Base-by-base conservation (phyloP, 768 basidiomycete species). In the Xerocomus brunneocitrinus region DNA sequence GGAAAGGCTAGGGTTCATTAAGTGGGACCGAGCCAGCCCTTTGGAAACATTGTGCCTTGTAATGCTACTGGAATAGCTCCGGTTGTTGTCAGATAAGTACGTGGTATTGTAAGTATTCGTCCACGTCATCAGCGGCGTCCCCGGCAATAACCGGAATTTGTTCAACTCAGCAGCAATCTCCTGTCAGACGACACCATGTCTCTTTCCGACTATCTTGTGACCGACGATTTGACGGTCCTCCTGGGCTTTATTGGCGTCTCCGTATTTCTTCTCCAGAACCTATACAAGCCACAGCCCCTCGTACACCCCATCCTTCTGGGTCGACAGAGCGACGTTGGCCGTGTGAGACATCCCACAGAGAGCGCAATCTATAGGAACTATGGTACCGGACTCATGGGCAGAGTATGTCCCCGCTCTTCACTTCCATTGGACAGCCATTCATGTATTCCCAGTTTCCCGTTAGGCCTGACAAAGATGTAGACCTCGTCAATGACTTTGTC, bases 221-320 rank as follows among this genome's bases (percentile, higher is more conserved):
- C 87, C 1, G 87, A 91, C 70, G 89, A 91, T 72, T 70, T 89
- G 50, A 89, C 89, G 32, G 81, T 90, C 54, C 79, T 90, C 32
- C 78, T 91, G 9, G 84, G 83, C 47, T 79, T 91, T 57, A 84
- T 87, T 34, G 82, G 83, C 4, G 86, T 84, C 3, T 87, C 87
- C 8, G 79, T 89, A 36, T 90, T 89, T 65, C 76, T 90, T 31
- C 74, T 91, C 41, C 84, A 84, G 63, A 90, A 83, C 66, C 73
- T 89, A 55, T 89, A 90, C 72, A 89, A 80, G 60, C 88, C 87
- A 4, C 87, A 88, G 60, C 85, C 87, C 2, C 80, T 95, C 40
- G 92, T 95, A 0, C 94, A 97, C 63, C 94, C 94, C n/a, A 88
- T 98, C 59, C 78, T 95, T 8, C 79, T 98, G 1, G 93, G 94